A percentile compares a stretch with the other conserved stretches of the same genome.
phyloP scores from a whole-genome alignment of 345 rosid species.

The Aurinia saxatilis region DNA sequence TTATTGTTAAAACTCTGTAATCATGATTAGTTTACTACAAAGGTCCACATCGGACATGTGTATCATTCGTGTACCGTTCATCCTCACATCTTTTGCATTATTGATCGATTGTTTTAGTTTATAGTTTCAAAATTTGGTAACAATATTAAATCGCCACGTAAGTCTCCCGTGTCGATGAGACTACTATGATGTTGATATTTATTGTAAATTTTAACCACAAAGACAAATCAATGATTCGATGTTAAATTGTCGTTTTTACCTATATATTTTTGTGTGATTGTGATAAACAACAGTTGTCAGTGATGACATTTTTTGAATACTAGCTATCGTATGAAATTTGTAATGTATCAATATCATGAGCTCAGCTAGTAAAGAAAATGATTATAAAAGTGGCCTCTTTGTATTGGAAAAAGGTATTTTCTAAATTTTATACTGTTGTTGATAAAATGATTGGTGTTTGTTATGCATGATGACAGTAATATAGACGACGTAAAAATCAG shows the following conservation, averaged over 20 bases:
- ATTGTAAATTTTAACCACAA: neutral
- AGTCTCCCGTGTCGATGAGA: conserved; percentile 24
- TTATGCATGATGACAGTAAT: neutral
- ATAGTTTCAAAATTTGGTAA: neutral
- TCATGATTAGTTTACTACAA: conserved; percentile 8
- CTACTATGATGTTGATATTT: conserved; percentile 1
- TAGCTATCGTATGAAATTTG: neutral
- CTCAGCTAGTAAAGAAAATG: neutral
- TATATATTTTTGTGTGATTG: too few species aligned
- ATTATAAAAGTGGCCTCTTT: neutral
- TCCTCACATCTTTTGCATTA: conserved; percentile 6
- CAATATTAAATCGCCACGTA: conserved; percentile 5
- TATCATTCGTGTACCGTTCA: conserved; percentile 7
- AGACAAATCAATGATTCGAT: neutral
- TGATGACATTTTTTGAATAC: neutral
- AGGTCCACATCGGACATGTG: conserved; percentile 20
- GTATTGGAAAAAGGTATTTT: neutral
- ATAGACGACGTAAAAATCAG: neutral
- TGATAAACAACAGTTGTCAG: neutral
- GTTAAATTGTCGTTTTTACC: too few species aligned
- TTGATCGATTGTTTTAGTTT: conserved; percentile 13
- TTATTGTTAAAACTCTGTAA: neutral
- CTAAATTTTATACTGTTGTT: neutral
- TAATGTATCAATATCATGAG: neutral
- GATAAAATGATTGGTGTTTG: neutral